phyloP scores from a whole-genome alignment of 148 eudicot species.

The Spergularia marina region DNA sequence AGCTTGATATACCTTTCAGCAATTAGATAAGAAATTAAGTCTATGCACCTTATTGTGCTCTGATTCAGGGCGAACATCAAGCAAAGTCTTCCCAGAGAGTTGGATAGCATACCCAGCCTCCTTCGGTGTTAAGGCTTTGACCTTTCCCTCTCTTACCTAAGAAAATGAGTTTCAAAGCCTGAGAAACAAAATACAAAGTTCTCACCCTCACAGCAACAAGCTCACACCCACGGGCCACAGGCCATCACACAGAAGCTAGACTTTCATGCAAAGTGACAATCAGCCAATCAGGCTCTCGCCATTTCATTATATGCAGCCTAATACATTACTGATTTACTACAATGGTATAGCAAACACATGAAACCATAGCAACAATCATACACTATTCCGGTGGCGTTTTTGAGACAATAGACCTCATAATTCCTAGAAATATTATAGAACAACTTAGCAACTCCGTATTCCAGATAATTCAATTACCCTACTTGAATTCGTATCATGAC shows the following conservation, averaged over 20 bases:
- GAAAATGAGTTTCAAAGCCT: conserved; percentile 33
- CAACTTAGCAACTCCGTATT: too few relatives aligned
- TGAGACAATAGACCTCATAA: too few relatives aligned
- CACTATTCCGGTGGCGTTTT: not conserved
- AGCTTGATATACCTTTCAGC: not conserved
- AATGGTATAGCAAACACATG: not conserved
- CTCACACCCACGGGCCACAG: not conserved
- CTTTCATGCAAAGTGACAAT: conserved; percentile 2
- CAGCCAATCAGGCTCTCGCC: not conserved
- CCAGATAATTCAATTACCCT: too few relatives aligned
- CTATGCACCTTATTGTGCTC: conserved; percentile 71
- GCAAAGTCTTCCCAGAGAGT: conserved; percentile 70
- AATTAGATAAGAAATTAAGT: not conserved
- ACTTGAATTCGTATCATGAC: too few relatives aligned
- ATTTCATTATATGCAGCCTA: conserved; percentile 6
- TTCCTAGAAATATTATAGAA: too few relatives aligned
- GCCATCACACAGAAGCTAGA: not conserved
- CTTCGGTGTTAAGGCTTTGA: conserved; percentile 71
- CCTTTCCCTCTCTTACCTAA: conserved; percentile 83
- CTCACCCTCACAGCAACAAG: conserved; percentile 19
- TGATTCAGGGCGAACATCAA: conserved; percentile 84
- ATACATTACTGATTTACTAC: not conserved
- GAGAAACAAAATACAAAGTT: conserved; percentile 26
- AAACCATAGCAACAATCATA: not conserved
- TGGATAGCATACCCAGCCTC: conserved; percentile 98